Percentiles rank a stretch among this genome's conserved stretches.
Conservation (phyloP, 371 early-diverging fungal species). For the Lichtheimia corymbifera region DNA sequence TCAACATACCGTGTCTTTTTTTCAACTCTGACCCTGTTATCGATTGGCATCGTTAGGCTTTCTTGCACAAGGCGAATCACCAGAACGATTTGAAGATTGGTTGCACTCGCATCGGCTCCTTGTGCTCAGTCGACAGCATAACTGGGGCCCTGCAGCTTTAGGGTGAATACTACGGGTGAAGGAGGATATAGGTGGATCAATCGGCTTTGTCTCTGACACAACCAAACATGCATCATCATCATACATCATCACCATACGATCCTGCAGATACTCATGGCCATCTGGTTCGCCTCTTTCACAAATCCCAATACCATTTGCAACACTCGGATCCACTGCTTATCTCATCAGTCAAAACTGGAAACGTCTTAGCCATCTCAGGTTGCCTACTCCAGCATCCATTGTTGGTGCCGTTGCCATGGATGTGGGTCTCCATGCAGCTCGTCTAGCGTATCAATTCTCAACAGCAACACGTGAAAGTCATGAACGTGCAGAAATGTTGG, state of each 20-base stretch:
- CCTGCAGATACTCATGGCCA: conserved; percentile 48
- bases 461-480: conserved; percentile 37
- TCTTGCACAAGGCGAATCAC: conserved; percentile 36
- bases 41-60: conserved; percentile 19
- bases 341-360: conserved; percentile 30
- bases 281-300: conserved; percentile 35
- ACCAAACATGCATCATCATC: no score
- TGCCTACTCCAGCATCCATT: conserved; percentile 44
- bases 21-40: neutral
- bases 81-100: conserved; percentile 52
- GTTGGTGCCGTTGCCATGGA: conserved; percentile 41
- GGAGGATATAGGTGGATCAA: neutral
- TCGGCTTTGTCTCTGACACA: neutral
- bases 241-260: neutral
- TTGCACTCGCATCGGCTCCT: conserved; percentile 50
- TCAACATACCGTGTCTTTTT: neutral
- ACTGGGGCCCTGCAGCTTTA: conserved; percentile 45
- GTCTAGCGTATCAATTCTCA: conserved; percentile 44
- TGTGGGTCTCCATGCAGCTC: conserved; percentile 39
- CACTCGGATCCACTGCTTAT: conserved; percentile 40
- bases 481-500: conserved; percentile 48
- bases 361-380: conserved; percentile 29
- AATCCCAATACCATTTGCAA: conserved; percentile 46
- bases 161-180: conserved; percentile 27
- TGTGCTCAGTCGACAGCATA: conserved; percentile 37